Percentiles rank a stretch among this genome's conserved stretches.
Evolutionary conservation across 257 asterid genomes (phyloP).

Genomic region (Coffea eugenioides): DNA sequence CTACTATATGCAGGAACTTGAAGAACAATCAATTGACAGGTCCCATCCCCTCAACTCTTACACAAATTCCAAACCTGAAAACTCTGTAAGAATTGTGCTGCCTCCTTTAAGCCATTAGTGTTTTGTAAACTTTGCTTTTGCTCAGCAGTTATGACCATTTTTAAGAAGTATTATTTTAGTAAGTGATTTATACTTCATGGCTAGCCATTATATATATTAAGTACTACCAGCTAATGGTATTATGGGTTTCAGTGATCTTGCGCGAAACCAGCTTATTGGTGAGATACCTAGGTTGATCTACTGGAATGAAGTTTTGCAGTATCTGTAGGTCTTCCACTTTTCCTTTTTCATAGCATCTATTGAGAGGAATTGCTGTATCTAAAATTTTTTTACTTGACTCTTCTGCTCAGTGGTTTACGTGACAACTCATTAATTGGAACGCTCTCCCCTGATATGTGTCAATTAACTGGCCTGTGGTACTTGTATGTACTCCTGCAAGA

Average conservation of each 20-base stretch:
- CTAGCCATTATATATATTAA: background rate
- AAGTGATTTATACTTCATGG: background rate
- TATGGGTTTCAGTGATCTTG: constrained; percentile 63
- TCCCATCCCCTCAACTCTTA: constrained; percentile 90
- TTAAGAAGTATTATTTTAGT: background rate
- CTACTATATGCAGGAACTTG: constrained; percentile 48
- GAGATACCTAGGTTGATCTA: constrained; percentile 91
- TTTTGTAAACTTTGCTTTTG: background rate
- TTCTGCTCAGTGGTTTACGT: constrained; percentile 63
- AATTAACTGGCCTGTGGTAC: constrained; percentile 94
- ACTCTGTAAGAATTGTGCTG: constrained; percentile 59
- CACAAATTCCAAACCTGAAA: constrained; percentile 92
- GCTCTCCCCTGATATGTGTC: constrained; percentile 91
- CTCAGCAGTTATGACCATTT: background rate
- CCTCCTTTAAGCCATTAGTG: background rate
- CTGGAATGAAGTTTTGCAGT: constrained; percentile 97
- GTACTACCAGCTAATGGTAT: background rate
- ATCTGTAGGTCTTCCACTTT: constrained; percentile 46
- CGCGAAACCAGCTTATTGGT: constrained; percentile 84
- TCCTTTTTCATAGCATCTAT: background rate
- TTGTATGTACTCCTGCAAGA: constrained; percentile 53
- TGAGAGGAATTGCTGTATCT: background rate
- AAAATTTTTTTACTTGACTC: background rate
- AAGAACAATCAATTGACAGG: constrained; percentile 87
- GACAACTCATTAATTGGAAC: constrained; percentile 82